Conservation (phyloP, 768 basidiomycete genomes). For the Stropharia rugosoannulata region DNA sequence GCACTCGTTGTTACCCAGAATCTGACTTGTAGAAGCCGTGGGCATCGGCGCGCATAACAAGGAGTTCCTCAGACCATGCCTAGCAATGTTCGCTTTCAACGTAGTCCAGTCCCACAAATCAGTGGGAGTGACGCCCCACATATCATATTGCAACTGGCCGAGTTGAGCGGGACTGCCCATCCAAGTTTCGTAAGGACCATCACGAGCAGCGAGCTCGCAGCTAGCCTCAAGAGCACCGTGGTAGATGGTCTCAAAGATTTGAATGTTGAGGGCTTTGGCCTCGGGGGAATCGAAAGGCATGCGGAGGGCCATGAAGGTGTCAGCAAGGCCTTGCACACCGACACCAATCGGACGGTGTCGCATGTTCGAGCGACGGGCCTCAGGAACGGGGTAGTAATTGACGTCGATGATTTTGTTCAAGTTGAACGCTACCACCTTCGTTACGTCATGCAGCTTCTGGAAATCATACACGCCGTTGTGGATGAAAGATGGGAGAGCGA, state of each 20-base stretch:
- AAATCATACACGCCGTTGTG: slow-evolving; percentile 85
- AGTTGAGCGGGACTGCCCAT: slow-evolving; percentile 86
- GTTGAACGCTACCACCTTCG: slow-evolving; percentile 91
- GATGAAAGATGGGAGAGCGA: slow-evolving; percentile 93
- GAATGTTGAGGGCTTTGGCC: slow-evolving; percentile 85
- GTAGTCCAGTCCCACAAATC: slow-evolving; percentile 92
- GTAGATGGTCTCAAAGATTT: slow-evolving; percentile 99
- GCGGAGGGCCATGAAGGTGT: slow-evolving; percentile 95
- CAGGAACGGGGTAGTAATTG: slow-evolving; percentile 94
- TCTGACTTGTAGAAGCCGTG: slow-evolving; percentile 97
- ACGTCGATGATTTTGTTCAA: slow-evolving; percentile 92
- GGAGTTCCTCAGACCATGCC: slow-evolving; percentile 86
- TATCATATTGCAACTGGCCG: slow-evolving; percentile 90
- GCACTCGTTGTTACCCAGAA: slow-evolving; percentile 97
- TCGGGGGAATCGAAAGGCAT: slow-evolving; percentile 92
- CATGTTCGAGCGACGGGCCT: slow-evolving; percentile 91
- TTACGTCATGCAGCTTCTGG: slow-evolving; percentile 89
- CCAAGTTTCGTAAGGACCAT: slow-evolving; percentile 88
- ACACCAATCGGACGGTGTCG: slow-evolving; percentile 97
- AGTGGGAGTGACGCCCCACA: slow-evolving; percentile 91
- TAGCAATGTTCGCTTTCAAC: slow-evolving; percentile 83
- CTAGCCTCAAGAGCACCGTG: slow-evolving; percentile 92
- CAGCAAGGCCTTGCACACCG: slow-evolving; percentile 97
- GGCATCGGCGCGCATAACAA: slow-evolving; percentile 97
- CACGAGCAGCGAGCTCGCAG: slow-evolving; percentile 75